Evolutionary conservation across 1,284 basidiomycete genomes (phyloP).

Genomic region (Taiwanofungus camphoratus): DNA sequence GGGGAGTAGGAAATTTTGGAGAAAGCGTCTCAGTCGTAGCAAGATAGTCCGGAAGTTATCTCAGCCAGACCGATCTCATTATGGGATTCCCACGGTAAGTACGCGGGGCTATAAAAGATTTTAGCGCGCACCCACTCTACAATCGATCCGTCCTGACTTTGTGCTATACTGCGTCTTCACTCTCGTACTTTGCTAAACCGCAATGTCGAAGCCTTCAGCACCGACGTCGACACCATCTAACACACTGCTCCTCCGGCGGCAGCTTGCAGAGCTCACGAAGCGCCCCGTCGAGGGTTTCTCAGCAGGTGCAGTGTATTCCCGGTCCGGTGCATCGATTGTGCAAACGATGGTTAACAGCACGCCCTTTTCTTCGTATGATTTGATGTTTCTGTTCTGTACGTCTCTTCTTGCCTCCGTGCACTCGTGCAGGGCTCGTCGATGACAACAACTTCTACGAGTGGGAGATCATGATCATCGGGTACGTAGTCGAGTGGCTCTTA

Average conservation of each 20-base stretch:
- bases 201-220: conserved; percentile 21
- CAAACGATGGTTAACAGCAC: conserved; percentile 19
- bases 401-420: conserved; percentile 19
- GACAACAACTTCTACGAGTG: conserved; percentile 92
- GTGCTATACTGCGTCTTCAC: neutral
- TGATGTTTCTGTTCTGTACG: conserved; percentile 16
- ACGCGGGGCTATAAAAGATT: conserved; percentile 3
- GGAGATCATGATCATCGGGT: conserved; percentile 94
- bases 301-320: conserved; percentile 52
- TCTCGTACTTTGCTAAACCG: conserved; percentile 1
- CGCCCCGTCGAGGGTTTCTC: conserved; percentile 91
- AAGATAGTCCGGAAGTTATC: neutral
- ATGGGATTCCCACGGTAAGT: conserved; percentile 6
- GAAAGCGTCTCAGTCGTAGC: neutral
- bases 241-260: conserved; percentile 72
- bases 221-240: conserved; percentile 39
- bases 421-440: conserved; percentile 74
- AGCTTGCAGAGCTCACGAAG: conserved; percentile 84
- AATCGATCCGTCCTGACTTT: conserved; percentile 7
- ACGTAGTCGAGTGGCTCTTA: conserved; percentile 26
- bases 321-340: conserved; percentile 18
- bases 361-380: conserved; percentile 1
- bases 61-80: conserved; percentile 2
- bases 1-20: neutral
- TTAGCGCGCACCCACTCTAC: conserved; percentile 4